These are phyloP conservation scores for Metschnikowia vanudenii DNA, from an alignment of 805 yeast species.

Conservation along the genomic window DNA sequence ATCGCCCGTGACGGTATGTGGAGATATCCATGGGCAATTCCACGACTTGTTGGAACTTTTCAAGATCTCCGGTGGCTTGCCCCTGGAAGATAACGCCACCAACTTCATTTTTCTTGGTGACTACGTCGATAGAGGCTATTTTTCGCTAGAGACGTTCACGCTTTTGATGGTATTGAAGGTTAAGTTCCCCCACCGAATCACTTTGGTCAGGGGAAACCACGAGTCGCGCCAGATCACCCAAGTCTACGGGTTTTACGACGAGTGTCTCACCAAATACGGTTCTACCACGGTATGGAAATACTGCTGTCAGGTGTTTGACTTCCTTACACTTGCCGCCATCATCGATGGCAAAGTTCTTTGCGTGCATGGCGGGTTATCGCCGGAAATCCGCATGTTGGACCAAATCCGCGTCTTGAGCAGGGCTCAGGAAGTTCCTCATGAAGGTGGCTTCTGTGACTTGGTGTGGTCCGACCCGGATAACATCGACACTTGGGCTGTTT, in stretches of 20 bases:
- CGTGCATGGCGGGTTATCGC: conserved; percentile 96
- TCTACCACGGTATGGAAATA: conserved; percentile 94
- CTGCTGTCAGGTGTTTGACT: conserved; percentile 95
- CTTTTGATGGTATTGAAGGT: conserved; percentile 91
- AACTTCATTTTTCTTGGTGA: conserved; percentile 87
- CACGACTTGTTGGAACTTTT: conserved; percentile 91
- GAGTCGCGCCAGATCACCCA: conserved; percentile 98
- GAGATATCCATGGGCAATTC: conserved; percentile 97
- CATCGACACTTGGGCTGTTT: conserved; percentile 97
- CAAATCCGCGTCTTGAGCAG: conserved; percentile 91
- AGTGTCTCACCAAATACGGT: conserved; percentile 89
- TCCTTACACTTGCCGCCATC: conserved; percentile 89
- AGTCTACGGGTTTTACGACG: conserved; percentile 97
- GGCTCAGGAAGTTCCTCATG: conserved; percentile 98
- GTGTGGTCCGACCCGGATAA: conserved; percentile 99
- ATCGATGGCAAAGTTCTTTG: conserved; percentile 92
- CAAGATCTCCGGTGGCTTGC: conserved; percentile 89
- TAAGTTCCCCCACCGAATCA: conserved; percentile 78
- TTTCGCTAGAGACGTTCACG: conserved; percentile 90
- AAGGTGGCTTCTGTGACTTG: conserved; percentile 96
- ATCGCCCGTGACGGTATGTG: conserved; percentile 93
- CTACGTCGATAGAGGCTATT: conserved; percentile 97
- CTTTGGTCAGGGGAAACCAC: conserved; percentile 96
- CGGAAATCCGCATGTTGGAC: conserved; percentile 95
- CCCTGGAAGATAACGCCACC: conserved; percentile 64